phyloP scores from a whole-genome alignment of 2,329 filamentous ascomycete genomes.

The Anthostomella pinea region DNA sequence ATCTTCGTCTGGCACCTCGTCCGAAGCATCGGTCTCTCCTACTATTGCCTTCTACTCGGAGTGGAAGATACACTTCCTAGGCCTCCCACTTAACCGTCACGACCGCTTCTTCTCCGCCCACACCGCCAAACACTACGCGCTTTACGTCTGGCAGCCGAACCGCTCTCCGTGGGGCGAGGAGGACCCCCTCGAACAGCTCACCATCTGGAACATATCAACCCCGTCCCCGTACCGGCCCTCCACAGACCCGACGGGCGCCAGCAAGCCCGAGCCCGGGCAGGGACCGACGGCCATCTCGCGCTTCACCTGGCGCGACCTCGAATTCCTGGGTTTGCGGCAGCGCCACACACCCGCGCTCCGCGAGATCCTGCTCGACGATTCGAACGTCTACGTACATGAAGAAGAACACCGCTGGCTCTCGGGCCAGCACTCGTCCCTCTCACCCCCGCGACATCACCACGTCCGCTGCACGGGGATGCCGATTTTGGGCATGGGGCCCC shows the following conservation, averaged over 20 bases:
- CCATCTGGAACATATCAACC: slow-evolving; percentile 57
- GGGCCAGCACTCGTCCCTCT: slow-evolving; percentile 41
- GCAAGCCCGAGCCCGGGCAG: slow-evolving; percentile 32
- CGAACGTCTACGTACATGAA: slow-evolving; percentile 53
- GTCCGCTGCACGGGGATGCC: slow-evolving; percentile 54
- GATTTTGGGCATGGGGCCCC: slow-evolving; percentile 47
- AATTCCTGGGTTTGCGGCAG: slow-evolving; percentile 52
- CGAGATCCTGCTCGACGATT: slow-evolving; percentile 47
- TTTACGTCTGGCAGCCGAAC: slow-evolving; percentile 61
- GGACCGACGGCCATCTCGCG: slow-evolving; percentile 45
- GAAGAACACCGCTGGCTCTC: slow-evolving; percentile 52
- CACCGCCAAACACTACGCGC: slow-evolving; percentile 55
- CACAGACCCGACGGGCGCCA: slow-evolving; percentile 42
- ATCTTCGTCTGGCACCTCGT: slow-evolving; percentile 6
- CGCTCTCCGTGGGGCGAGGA: slow-evolving; percentile 54
- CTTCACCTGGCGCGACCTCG: slow-evolving; percentile 50
- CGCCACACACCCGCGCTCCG: slow-evolving; percentile 48
- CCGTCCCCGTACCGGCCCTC: slow-evolving; percentile 49
- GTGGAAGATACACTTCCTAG: slow-evolving; percentile 59
- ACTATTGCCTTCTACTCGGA: slow-evolving; percentile 51
- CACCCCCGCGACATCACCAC: slow-evolving; percentile 41
- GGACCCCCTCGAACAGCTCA: slow-evolving; percentile 55
- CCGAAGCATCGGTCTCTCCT: slow-evolving; percentile 34
- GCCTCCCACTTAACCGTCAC: slow-evolving; percentile 50
- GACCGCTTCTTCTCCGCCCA: slow-evolving; percentile 64